Percentiles rank a stretch among this genome's conserved stretches.
phyloP scores from a whole-genome alignment of 1,284 basidiomycete species.

The Pseudozyma sp. region DNA sequence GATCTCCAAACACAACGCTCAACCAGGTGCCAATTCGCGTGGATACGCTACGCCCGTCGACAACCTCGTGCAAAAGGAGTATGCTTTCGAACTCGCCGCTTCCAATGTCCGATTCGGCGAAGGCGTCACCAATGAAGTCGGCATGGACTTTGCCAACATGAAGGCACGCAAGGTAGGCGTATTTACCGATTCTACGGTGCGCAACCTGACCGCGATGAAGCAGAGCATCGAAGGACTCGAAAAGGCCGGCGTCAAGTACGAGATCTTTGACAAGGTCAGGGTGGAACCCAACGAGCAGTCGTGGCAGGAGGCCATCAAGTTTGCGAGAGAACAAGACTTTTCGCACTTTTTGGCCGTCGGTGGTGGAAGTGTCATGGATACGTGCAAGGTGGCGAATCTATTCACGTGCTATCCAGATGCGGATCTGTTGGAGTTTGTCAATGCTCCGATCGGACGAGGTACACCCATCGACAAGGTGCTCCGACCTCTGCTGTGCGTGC shows the following conservation, averaged over 20 bases:
- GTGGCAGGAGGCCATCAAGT: constrained; percentile 80
- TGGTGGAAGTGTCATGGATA: constrained; percentile 95
- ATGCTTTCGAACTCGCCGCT: constrained; percentile 96
- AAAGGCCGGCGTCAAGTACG: constrained; percentile 79
- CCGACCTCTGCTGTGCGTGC: constrained; percentile 88
- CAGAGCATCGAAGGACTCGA: constrained; percentile 84
- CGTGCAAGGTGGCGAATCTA: constrained; percentile 88
- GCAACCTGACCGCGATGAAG: constrained; percentile 83
- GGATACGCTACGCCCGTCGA: constrained; percentile 83
- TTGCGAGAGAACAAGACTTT: constrained; percentile 85
- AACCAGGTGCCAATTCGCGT: constrained; percentile 46
- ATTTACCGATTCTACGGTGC: constrained; percentile 89
- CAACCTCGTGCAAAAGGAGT: constrained; percentile 79
- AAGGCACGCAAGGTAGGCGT: constrained; percentile 79
- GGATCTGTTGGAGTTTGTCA: constrained; percentile 90
- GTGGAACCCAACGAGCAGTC: constrained; percentile 89
- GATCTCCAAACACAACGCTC: constrained; percentile 53
- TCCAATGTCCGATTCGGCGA: constrained; percentile 76
- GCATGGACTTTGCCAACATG: constrained; percentile 83
- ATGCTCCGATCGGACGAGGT: constrained; percentile 94
- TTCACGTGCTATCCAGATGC: constrained; percentile 83
- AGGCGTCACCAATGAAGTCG: constrained; percentile 77
- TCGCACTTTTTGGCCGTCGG: constrained; percentile 83
- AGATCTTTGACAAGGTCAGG: constrained; percentile 85
- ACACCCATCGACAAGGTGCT: constrained; percentile 81